Base-by-base conservation (phyloP, 164 flowering plant species). In the Chloranthus sessilifolius region DNA sequence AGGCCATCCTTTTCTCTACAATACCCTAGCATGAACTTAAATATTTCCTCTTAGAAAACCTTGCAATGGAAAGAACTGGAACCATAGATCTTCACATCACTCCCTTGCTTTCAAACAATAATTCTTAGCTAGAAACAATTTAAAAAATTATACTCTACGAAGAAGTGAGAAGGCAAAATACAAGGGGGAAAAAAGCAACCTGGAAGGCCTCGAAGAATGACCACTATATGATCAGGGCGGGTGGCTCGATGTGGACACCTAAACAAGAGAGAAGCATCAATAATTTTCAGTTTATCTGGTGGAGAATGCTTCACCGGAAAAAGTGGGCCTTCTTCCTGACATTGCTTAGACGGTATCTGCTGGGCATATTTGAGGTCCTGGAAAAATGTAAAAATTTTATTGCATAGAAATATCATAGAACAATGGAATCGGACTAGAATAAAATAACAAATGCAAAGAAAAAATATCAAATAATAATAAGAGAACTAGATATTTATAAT, bases 171-270 rank as follows among this genome's bases (percentile, higher is more conserved):
- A 42, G 22, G n/a, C 36, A 15, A 47, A 34, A 29, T 14, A n/a
- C 19, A 11, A 47, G 52, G 38, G n/a, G 11, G 44, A 43, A 38
- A 41, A 5, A 61, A 35, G 26, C 11, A 55, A 91, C 98, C 98
- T 76, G 98, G 98, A 68, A 92, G 88, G 16, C 98, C 98, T 22
- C 98, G 88, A 55, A 92, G 91, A 37, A 92, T 92, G 36, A 92
- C 58, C 53, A 85, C 98, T 43, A 92, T 52, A 75, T 83, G 94
- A 74, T 78, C 91, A 17, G 98, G 98, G 16, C 91, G 94, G 28
- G 66, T 58, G 12, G 78, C 73, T 57, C 87, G 79, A 66, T 79
- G 73, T 54, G 98, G 96, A 41, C 31, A 74, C 77, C 67, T 76
- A 65, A 92, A 78, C 60, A 92, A 69, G 38, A 56, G 72, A 34